A percentile compares a stretch with the other conserved stretches of the same genome.
Conservation (phyloP, 306 rosid species). For the Psophocarpus tetragonolobus region DNA sequence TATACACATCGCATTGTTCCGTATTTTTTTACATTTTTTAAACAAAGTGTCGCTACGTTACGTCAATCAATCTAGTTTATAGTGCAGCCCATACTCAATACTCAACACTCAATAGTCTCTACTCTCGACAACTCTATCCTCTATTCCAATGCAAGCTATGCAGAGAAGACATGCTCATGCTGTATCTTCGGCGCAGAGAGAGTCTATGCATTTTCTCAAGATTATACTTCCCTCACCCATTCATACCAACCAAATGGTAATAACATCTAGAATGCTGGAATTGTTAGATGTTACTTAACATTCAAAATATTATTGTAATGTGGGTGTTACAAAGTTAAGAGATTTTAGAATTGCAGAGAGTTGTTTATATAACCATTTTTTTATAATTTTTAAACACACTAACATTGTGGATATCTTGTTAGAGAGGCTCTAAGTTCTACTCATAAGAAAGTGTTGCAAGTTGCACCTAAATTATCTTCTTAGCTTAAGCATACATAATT, state of each 20-base stretch:
- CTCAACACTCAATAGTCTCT: background rate
- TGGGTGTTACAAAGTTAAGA: too few relatives aligned
- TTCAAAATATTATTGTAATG: too few relatives aligned
- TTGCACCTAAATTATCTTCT: background rate
- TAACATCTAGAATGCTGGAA: too few relatives aligned
- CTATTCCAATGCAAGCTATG: background rate
- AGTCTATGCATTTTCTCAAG: constrained; percentile 5
- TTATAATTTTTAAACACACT: too few relatives aligned
- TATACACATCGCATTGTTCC: too few relatives aligned
- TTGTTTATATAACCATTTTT: too few relatives aligned
- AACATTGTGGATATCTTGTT: too few relatives aligned
- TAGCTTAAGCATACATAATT: background rate
- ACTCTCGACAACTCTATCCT: background rate
- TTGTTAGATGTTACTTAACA: too few relatives aligned
- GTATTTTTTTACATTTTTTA: too few relatives aligned
- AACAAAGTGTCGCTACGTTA: too few relatives aligned
- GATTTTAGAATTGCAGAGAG: too few relatives aligned
- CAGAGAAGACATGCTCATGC: background rate
- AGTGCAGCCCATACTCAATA: background rate
- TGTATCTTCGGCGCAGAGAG: background rate
- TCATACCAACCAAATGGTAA: constrained; percentile 11
- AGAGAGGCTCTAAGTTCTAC: too few relatives aligned
- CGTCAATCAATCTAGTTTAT: background rate
- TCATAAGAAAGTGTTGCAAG: background rate
- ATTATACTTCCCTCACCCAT: constrained; percentile 25